phyloP scores from a whole-genome alignment of 1,284 basidiomycete genomes.

The Trametes sp. region DNA sequence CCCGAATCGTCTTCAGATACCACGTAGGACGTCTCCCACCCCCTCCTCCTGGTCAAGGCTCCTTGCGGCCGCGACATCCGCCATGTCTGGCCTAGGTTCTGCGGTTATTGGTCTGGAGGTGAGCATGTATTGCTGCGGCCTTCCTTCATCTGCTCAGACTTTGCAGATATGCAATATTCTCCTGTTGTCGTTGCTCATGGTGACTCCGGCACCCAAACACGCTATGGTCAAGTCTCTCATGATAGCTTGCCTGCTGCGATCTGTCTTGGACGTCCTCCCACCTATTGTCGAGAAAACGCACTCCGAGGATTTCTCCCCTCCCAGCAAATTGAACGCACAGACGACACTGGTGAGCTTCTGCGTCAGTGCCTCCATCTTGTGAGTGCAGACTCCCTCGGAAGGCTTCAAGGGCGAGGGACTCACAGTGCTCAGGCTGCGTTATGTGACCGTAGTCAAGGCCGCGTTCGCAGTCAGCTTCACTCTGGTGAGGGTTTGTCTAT shows the following conservation, averaged over 20 bases:
- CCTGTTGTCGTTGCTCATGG: slow-evolving; percentile 31
- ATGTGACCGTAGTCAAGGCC: slow-evolving; percentile 38
- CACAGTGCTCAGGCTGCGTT: slow-evolving; percentile 32
- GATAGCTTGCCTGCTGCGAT: slow-evolving; percentile 33
- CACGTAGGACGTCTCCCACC: neutral
- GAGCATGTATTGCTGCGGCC: neutral
- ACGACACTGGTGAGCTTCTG: slow-evolving; percentile 29
- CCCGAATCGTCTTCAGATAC: neutral
- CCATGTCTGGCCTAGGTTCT: slow-evolving; percentile 21
- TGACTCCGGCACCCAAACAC: slow-evolving; percentile 38
- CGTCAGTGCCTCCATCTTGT: slow-evolving; percentile 34
- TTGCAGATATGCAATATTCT: slow-evolving; percentile 31
- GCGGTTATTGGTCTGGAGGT: slow-evolving; percentile 36
- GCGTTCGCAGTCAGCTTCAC: slow-evolving; percentile 40
- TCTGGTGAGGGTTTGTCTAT: slow-evolving; percentile 25
- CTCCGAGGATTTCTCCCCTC: slow-evolving; percentile 16
- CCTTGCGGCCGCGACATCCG: neutral
- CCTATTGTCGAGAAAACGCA: slow-evolving; percentile 26
- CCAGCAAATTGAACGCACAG: slow-evolving; percentile 6
- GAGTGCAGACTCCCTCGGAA: neutral
- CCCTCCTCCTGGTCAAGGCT: neutral
- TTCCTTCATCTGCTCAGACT: neutral
- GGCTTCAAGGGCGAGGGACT: neutral
- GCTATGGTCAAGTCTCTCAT: slow-evolving; percentile 37
- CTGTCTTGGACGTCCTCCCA: slow-evolving; percentile 31